Evolutionary conservation across 352 stramenopile species (phyloP), one percentile per base, ranked within the genome.

Genomic region (Globisporangium orthogonon): DNA sequence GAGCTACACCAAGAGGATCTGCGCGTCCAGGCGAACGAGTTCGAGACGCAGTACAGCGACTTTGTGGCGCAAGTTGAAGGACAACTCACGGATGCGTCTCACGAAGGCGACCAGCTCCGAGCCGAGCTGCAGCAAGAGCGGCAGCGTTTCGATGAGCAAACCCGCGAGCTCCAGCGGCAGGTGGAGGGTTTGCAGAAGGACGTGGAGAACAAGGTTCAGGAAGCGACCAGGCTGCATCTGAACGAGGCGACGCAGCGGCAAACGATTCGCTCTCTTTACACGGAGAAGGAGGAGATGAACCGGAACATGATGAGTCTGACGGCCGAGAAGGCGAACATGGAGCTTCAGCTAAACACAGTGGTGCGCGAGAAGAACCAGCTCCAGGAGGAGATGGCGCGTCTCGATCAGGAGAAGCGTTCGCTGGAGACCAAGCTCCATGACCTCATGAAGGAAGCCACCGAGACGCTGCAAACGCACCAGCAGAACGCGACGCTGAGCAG

Each of bases 251-350:
- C 69, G 29, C 73, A 89, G 48, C 71, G 78, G 11, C 70, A 74
- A 44, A 71, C 70, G 10, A 70, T 86, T 9, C 75, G 72, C 7
- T 73, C 63, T 29, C 56, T 91, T 28, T 64, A 70, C 53, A 65
- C 70, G 17, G 81, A 91, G 45, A 91, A 87, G 51, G 78, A 89
- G 58, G 76, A 83, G 10, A 46, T 78, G 52, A 83, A 71, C 29
- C 73, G 73, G 28, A 81, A 71, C 7, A 60, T 88, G 23, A 60
- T 66, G 41, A 58, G 64, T 0, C 52, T 87, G 7, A 63, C 66
- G n/a, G 70, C 67, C 2, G 76, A 90, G 50, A 87, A 86, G 43
- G 51, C 72, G 3, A 56, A 64, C 13, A 50, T 88, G 15, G 78
- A 89, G 55, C 63, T 62, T 33, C 76, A 91, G 56, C 28, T 87